These are phyloP conservation scores for Rhizophora mangle DNA, from an alignment of 345 rosid genomes.

Conservation along the genomic window DNA sequence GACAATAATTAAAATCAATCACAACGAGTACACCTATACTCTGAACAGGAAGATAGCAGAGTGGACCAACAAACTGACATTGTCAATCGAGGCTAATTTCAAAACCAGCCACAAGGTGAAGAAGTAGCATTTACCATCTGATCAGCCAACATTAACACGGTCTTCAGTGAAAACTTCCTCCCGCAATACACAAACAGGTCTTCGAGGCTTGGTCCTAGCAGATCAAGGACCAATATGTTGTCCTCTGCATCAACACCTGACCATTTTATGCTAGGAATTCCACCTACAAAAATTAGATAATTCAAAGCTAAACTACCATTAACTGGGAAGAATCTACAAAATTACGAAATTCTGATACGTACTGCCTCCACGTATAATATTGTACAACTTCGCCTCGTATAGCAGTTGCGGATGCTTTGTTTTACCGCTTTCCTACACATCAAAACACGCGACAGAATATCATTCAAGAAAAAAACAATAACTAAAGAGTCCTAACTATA, in stretches of 20 bases:
- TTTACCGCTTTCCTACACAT: constrained; percentile 67
- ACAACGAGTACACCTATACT: no score
- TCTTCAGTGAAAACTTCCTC: constrained; percentile 81
- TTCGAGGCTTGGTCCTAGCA: constrained; percentile 92
- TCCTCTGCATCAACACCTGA: constrained; percentile 81
- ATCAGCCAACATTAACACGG: constrained; percentile 84
- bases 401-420: constrained; percentile 89
- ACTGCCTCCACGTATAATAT: constrained; percentile 90
- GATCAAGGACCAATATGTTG: constrained; percentile 72
- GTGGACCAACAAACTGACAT: no score
- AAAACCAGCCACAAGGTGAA: no score
- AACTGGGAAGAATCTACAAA: neutral
- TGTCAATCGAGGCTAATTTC: no score
- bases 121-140: constrained; percentile 58
- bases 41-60: no score
- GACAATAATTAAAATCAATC: no score
- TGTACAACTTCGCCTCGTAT: constrained; percentile 79
- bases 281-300: constrained; percentile 44
- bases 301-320: neutral
- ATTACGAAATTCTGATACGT: constrained; percentile 18
- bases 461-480: neutral
- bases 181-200: constrained; percentile 89
- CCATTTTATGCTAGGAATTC: constrained; percentile 80
- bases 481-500: neutral
- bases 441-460: neutral